Evolutionary conservation across 2,329 filamentous ascomycete species (phyloP).

Genomic region (Truncatella angustata): DNA sequence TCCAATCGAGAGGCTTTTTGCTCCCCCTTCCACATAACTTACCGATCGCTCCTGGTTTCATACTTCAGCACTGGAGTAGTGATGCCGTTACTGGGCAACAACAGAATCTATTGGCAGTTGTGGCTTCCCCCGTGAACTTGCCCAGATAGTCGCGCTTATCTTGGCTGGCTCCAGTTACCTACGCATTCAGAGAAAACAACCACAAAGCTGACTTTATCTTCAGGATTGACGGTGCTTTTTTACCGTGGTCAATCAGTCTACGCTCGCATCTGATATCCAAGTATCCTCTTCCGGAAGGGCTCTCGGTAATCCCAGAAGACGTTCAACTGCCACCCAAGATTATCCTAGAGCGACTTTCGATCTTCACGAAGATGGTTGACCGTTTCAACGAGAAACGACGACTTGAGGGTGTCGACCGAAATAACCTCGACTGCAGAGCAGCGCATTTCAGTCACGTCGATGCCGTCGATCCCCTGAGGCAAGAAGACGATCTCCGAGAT

Average conservation of each 20-base stretch:
- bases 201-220: not conserved
- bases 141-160: too few species aligned
- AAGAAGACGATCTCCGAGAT: constrained; percentile 20
- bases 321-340: constrained; percentile 76
- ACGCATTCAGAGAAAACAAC: too few species aligned
- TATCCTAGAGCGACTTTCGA: constrained; percentile 41
- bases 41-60: too few species aligned
- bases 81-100: too few species aligned
- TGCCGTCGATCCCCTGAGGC: constrained; percentile 12
- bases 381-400: not conserved
- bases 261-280: constrained; percentile 62
- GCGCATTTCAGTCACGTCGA: constrained; percentile 28
- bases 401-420: not conserved
- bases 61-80: too few species aligned
- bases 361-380: constrained; percentile 23
- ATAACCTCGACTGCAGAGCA: constrained; percentile 20
- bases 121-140: too few species aligned
- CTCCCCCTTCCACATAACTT: too few species aligned
- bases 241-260: constrained; percentile 73
- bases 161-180: too few species aligned
- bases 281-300: constrained; percentile 66
- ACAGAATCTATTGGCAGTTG: too few species aligned
- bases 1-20: too few species aligned
- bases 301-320: constrained; percentile 70
- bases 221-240: constrained; percentile 78